Base-by-base conservation (phyloP, 495 filamentous ascomycete species). In the Chaetomidium leptoderma region DNA sequence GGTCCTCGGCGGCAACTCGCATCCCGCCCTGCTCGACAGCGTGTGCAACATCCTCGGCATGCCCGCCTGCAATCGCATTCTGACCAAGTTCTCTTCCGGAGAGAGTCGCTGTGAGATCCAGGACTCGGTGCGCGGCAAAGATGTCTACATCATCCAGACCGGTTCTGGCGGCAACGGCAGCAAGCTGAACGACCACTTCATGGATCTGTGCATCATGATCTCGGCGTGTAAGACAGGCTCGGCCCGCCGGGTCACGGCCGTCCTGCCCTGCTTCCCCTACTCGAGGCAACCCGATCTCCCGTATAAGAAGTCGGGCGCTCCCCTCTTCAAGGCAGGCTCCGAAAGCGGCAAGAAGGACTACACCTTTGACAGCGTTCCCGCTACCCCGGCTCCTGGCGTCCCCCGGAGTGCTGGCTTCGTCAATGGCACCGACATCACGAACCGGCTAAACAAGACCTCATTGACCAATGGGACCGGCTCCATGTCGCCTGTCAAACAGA, bases 201-300 rank as follows among this genome's bases (percentile, higher is more conserved):
- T 98, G 77, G 93, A 98, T 63, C 85, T 98, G 37, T 87, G 96
- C 67, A 96, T 98, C 76, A 95, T 83, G 80, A 92, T 98, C 58
- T 95, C 90, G 24, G 93, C 93, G 59, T 97, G 95, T 80, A 95
- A 96, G 75, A 97, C 89, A 2, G 95, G 93, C 55, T 95, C 90
- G 39, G 93, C 93, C 7, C 87, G 85, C 65, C 80, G 89, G 51
- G 90, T 98, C 63, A 98, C 93, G 35, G 93, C 90, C 27, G 92
- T 98, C 33, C 84, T 98, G 32, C 93, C 93, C 48, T 79, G 97
- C 44, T 98, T 98, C 73, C 93, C 93, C 1, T 98, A 98, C 72
- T 92, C 89, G 49, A 81, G 93, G 53, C 93, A 98, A 68, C 91
- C 88, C 64, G 93, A 98, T 63, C 82, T 97, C 39, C 93, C 93